phyloP scores from a whole-genome alignment of 2,329 filamentous ascomycete genomes.

The Penicillium paneum region DNA sequence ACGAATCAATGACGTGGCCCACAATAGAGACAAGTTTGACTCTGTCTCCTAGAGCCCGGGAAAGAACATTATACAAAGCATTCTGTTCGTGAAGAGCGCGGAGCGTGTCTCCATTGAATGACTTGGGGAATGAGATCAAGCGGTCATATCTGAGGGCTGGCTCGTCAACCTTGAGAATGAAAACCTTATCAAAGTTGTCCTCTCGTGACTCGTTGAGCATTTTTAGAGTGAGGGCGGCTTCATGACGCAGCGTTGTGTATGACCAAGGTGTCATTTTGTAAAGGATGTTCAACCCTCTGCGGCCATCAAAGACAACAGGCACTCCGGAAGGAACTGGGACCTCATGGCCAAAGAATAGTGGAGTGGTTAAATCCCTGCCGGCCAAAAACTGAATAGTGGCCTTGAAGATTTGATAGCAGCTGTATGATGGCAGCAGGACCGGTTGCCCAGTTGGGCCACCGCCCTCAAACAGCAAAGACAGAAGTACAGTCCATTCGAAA shows the following conservation, averaged over 20 bases:
- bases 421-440: constrained; percentile 74
- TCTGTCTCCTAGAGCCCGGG: constrained; percentile 71
- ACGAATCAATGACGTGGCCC: constrained; percentile 39
- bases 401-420: constrained; percentile 92
- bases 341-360: constrained; percentile 48
- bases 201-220: constrained; percentile 70
- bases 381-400: constrained; percentile 84
- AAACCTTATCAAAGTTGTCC: constrained; percentile 80
- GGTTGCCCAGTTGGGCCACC: constrained; percentile 69
- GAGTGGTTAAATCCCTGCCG: constrained; percentile 68
- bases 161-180: constrained; percentile 63
- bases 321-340: constrained; percentile 41
- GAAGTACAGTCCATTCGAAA: constrained; percentile 83
- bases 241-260: constrained; percentile 67
- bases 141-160: constrained; percentile 56
- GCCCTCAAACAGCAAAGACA: constrained; percentile 76
- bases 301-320: constrained; percentile 77
- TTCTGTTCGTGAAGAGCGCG: constrained; percentile 30
- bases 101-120: constrained; percentile 27
- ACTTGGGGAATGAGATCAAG: constrained; percentile 39
- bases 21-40: constrained; percentile 64
- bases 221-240: constrained; percentile 70
- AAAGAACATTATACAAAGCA: constrained; percentile 61
- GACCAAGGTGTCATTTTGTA: constrained; percentile 92
- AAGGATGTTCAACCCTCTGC: constrained; percentile 72